These are phyloP conservation scores for Agrocybe pediades DNA, from an alignment of 768 basidiomycete genomes.

Conservation along the genomic window DNA sequence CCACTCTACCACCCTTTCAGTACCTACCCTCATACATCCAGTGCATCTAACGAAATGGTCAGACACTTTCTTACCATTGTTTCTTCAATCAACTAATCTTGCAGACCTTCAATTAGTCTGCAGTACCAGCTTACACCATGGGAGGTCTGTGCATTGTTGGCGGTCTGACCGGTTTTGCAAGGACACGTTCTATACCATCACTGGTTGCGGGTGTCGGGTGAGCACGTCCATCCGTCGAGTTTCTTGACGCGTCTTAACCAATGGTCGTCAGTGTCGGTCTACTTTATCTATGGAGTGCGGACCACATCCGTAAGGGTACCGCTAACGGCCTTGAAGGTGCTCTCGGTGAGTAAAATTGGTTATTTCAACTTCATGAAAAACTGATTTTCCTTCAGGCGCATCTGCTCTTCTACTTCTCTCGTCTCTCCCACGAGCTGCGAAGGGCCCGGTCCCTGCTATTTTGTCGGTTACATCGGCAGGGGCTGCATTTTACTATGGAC, in stretches of 20 bases:
- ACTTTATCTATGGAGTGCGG: slow-evolving; percentile 79
- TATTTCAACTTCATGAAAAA: background rate
- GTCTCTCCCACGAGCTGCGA: slow-evolving; percentile 69
- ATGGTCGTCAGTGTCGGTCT: slow-evolving; percentile 62
- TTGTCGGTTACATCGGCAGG: slow-evolving; percentile 63
- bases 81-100: background rate
- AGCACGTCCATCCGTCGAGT: slow-evolving; percentile 17
- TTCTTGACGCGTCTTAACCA: background rate
- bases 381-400: slow-evolving; percentile 51
- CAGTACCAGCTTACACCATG: slow-evolving; percentile 79
- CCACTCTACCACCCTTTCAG: slow-evolving; percentile 1
- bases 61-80: background rate
- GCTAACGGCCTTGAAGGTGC: slow-evolving; percentile 78
- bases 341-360: slow-evolving; percentile 52
- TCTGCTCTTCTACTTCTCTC: slow-evolving; percentile 76
- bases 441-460: slow-evolving; percentile 72
- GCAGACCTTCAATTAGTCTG: slow-evolving; percentile 50
- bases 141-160: slow-evolving; percentile 77
- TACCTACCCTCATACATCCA: background rate
- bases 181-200: slow-evolving; percentile 79
- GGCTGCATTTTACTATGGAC: slow-evolving; percentile 71
- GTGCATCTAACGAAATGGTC: slow-evolving; percentile 9
- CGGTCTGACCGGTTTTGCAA: slow-evolving; percentile 70
- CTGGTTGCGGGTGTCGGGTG: slow-evolving; percentile 82
- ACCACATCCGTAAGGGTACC: slow-evolving; percentile 72